A percentile compares a stretch with the other conserved stretches of the same genome.
Conservation (phyloP, 2,329 filamentous ascomycete species). For the Talaromyces sp. region DNA sequence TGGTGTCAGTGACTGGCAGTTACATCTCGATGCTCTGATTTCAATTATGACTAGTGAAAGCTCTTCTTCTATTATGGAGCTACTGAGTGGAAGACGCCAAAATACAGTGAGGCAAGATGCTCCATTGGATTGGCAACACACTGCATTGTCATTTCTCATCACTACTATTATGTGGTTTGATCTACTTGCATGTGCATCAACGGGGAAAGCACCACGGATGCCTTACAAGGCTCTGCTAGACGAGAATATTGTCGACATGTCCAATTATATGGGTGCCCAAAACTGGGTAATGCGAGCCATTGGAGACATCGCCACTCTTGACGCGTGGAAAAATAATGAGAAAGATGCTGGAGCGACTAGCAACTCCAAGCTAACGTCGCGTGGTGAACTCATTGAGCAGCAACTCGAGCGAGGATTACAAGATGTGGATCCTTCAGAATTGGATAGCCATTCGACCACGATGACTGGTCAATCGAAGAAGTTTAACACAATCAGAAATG, state of each 20-base stretch:
- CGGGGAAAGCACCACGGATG: constrained; percentile 9
- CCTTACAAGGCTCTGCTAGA: constrained; percentile 6
- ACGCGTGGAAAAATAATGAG: constrained; percentile 3
- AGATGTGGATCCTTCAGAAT: neutral
- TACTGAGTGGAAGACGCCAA: neutral
- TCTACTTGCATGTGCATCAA: constrained; percentile 11
- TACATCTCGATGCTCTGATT: constrained; percentile 13
- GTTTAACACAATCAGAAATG: neutral
- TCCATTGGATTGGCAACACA: constrained; percentile 2
- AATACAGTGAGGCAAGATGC: neutral
- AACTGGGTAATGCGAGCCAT: constrained; percentile 13
- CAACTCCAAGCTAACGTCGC: neutral
- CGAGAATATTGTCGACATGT: constrained; percentile 6
- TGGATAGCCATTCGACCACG: neutral
- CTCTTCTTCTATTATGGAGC: neutral
- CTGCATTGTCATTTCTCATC: constrained; percentile 11
- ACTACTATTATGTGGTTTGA: constrained; percentile 14
- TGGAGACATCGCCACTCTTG: constrained; percentile 10
- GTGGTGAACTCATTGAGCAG: neutral
- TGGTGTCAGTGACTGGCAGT: constrained; percentile 14
- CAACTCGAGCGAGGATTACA: neutral
- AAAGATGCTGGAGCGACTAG: neutral
- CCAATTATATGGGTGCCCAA: constrained; percentile 11
- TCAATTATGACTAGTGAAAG: constrained; percentile 5
- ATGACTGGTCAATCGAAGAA: neutral